These are phyloP conservation scores for Fusarium albosuccineum DNA, from an alignment of 2,329 filamentous ascomycete genomes.

Conservation along the genomic window DNA sequence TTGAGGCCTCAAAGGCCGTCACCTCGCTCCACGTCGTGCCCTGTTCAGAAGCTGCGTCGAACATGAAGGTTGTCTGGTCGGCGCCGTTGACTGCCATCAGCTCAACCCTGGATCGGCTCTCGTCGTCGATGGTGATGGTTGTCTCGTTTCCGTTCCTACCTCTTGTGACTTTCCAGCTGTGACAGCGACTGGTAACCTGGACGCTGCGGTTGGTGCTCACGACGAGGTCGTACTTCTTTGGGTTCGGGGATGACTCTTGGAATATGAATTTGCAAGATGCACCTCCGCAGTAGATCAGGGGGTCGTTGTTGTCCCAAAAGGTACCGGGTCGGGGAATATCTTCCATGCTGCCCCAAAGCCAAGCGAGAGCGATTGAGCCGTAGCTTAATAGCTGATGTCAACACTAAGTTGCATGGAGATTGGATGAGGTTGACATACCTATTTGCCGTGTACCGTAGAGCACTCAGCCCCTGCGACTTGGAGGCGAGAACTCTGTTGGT, in stretches of 20 bases:
- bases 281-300: constrained; percentile 51
- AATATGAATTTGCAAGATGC: constrained; percentile 54
- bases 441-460: constrained; percentile 59
- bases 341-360: constrained; percentile 32
- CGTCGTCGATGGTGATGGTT: constrained; percentile 29
- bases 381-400: constrained; percentile 47
- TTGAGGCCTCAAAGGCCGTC: constrained; percentile 40
- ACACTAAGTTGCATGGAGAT: neutral
- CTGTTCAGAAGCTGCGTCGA: constrained; percentile 22
- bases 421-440: constrained; percentile 41
- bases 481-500: constrained; percentile 47
- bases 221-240: constrained; percentile 23
- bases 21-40: constrained; percentile 36
- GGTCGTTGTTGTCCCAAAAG: constrained; percentile 48
- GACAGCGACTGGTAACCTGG: constrained; percentile 23
- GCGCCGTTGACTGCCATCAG: constrained; percentile 30
- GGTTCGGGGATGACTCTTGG: constrained; percentile 46
- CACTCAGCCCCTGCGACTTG: constrained; percentile 42
- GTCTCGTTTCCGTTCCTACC: constrained; percentile 32
- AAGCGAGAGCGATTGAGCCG: constrained; percentile 54
- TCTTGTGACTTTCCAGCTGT: constrained; percentile 35
- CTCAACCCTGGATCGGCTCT: constrained; percentile 5
- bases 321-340: constrained; percentile 47
- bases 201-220: constrained; percentile 37
- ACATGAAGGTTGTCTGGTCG: constrained; percentile 41